A percentile compares a stretch with the other conserved stretches of the same genome.
Evolutionary conservation across 2,329 filamentous ascomycete species (phyloP).

Genomic region (Talaromyces sp.): DNA sequence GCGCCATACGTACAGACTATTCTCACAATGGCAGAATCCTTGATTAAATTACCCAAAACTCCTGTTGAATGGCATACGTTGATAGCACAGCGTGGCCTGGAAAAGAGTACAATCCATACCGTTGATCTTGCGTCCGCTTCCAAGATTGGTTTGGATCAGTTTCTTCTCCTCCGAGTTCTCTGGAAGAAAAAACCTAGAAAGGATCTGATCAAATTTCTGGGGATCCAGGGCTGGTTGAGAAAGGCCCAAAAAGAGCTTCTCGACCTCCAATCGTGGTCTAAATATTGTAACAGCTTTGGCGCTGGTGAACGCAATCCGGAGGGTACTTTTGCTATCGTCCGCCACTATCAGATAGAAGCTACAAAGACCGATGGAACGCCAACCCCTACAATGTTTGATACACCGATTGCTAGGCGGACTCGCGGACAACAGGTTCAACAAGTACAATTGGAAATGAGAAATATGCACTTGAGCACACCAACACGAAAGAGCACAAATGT

Average conservation of each 20-base stretch:
- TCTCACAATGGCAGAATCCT: neutral
- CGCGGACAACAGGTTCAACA: neutral
- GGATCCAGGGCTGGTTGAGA: neutral
- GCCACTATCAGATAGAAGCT: neutral
- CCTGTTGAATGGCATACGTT: neutral
- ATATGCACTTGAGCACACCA: neutral
- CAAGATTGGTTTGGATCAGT: neutral
- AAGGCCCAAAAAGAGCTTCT: neutral
- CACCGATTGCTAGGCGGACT: neutral
- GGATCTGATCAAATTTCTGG: neutral
- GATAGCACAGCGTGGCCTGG: neutral
- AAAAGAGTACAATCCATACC: neutral
- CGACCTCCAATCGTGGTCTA: neutral
- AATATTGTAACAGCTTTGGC: neutral
- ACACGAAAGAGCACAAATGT: neutral
- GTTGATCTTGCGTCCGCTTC: neutral
- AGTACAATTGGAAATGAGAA: neutral
- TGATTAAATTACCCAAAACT: neutral
- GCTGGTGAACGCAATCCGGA: neutral
- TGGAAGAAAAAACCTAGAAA: neutral
- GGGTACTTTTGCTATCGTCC: neutral
- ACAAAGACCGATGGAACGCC: neutral
- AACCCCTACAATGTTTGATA: neutral
- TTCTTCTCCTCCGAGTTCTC: neutral
- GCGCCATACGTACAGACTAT: neutral